These are phyloP conservation scores for Boletus rex-veris DNA, from an alignment of 768 basidiomycete species.

Conservation along the genomic window DNA sequence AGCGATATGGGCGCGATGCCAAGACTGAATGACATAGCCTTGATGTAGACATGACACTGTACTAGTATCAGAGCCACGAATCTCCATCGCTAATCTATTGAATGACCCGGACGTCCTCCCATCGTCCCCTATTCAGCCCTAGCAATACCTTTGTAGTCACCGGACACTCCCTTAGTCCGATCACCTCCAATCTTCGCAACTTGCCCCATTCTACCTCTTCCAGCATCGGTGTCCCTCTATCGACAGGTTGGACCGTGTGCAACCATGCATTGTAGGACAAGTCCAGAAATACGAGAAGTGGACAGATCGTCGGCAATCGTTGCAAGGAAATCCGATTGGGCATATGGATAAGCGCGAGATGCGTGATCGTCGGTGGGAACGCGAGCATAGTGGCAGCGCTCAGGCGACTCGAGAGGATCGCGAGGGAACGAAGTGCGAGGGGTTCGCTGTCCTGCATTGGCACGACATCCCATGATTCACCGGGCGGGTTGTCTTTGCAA, in stretches of 20 bases:
- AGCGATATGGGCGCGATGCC: background rate
- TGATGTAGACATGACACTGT: too few species aligned
- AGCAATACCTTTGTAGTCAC: slow-evolving; percentile 40
- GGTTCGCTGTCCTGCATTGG: slow-evolving; percentile 29
- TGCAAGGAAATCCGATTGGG: slow-evolving; percentile 48
- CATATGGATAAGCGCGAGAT: slow-evolving; percentile 55
- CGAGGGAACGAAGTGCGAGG: slow-evolving; percentile 42
- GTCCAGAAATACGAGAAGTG: slow-evolving; percentile 60
- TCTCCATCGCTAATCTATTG: slow-evolving; percentile 20
- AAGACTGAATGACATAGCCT: background rate
- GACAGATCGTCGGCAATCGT: slow-evolving; percentile 56
- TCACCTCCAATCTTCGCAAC: slow-evolving; percentile 48
- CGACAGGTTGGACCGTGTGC: background rate
- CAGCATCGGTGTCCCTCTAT: slow-evolving; percentile 32
- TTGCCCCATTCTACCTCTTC: slow-evolving; percentile 57
- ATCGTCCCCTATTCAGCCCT: slow-evolving; percentile 57
- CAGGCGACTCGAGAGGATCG: slow-evolving; percentile 49
- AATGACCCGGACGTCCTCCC: slow-evolving; percentile 60
- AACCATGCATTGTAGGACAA: slow-evolving; percentile 64
- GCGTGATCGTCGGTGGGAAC: slow-evolving; percentile 64
- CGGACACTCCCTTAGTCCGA: slow-evolving; percentile 56
- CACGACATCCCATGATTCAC: slow-evolving; percentile 41
- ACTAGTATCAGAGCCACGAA: too few species aligned
- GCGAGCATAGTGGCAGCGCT: slow-evolving; percentile 42
- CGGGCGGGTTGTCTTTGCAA: background rate